Evolutionary conservation across 176 grass and related monocot species (phyloP).

Genomic region (Hsuehochloa calcarea): DNA sequence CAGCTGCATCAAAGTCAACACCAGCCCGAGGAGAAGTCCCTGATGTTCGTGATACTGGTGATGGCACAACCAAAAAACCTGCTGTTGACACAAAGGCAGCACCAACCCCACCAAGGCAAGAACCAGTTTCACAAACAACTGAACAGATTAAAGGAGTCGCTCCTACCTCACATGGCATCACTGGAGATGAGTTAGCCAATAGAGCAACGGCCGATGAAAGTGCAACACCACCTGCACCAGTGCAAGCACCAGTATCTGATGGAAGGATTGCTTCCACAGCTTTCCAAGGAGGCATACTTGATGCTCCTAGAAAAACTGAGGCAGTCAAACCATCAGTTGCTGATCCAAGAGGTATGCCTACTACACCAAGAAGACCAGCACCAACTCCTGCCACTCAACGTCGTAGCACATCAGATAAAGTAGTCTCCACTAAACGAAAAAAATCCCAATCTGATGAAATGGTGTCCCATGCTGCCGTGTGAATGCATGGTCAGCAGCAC

Average conservation of each 20-base stretch:
- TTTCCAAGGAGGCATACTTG: background rate
- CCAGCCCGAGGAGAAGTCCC: background rate
- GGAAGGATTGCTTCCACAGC: background rate
- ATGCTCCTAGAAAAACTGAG: background rate
- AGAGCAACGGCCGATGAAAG: constrained; percentile 11
- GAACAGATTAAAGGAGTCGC: background rate
- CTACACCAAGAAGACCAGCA: background rate
- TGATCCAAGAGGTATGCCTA: background rate
- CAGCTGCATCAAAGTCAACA: background rate
- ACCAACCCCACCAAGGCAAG: background rate
- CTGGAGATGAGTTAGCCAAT: constrained; percentile 2
- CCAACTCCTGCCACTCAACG: background rate
- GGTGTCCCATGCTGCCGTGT: background rate
- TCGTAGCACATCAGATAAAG: constrained; percentile 4
- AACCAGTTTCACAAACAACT: constrained; percentile 16
- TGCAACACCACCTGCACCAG: background rate
- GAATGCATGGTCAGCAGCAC: background rate
- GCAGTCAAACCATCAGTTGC: background rate
- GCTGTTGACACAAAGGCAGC: background rate
- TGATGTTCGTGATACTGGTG: background rate
- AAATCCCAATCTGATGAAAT: background rate
- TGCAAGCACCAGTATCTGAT: constrained; percentile 21
- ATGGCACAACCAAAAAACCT: background rate
- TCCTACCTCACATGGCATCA: background rate
- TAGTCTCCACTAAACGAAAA: background rate